Percentiles rank a stretch among this genome's conserved stretches.
These are phyloP conservation scores for Fraxinus excelsior DNA, from an alignment of 257 asterid genomes.

Conservation along the genomic window DNA sequence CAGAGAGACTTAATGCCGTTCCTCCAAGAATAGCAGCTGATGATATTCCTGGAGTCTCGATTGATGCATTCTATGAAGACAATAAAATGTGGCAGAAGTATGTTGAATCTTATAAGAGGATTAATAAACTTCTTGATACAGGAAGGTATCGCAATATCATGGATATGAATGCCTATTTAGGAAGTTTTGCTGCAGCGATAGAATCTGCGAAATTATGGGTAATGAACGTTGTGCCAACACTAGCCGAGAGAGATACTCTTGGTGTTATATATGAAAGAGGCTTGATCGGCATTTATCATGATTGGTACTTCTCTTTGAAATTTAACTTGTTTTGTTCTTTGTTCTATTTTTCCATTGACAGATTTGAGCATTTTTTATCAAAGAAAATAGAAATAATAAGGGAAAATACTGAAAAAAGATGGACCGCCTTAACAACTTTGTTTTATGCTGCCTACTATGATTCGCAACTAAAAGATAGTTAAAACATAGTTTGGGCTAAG, in stretches of 20 bases:
- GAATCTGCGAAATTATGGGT: conserved; percentile 47
- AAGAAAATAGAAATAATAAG: too few species aligned
- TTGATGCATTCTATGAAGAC: conserved; percentile 36
- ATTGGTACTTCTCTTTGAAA: conserved; percentile 33
- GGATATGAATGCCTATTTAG: conserved; percentile 59
- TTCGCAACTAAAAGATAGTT: too few species aligned
- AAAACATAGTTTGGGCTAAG: not conserved
- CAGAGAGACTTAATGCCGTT: conserved; percentile 39
- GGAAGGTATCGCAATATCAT: conserved; percentile 45
- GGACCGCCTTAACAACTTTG: too few species aligned
- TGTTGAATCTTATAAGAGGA: conserved; percentile 36
- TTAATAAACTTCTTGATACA: conserved; percentile 32
- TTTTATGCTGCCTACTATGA: too few species aligned
- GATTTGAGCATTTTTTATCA: too few species aligned
- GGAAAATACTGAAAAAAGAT: too few species aligned
- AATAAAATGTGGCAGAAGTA: conserved; percentile 42
- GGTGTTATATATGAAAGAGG: conserved; percentile 50
- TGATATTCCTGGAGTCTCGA: conserved; percentile 35
- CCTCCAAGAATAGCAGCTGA: conserved; percentile 44
- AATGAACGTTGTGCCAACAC: conserved; percentile 51
- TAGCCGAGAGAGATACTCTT: conserved; percentile 42
- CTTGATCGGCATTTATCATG: conserved; percentile 48
- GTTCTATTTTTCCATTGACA: too few species aligned
- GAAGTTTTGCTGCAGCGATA: conserved; percentile 53
- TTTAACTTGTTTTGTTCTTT: not conserved